Conservation (phyloP, 2,329 filamentous ascomycete genomes). For the Microsporum audouinii region DNA sequence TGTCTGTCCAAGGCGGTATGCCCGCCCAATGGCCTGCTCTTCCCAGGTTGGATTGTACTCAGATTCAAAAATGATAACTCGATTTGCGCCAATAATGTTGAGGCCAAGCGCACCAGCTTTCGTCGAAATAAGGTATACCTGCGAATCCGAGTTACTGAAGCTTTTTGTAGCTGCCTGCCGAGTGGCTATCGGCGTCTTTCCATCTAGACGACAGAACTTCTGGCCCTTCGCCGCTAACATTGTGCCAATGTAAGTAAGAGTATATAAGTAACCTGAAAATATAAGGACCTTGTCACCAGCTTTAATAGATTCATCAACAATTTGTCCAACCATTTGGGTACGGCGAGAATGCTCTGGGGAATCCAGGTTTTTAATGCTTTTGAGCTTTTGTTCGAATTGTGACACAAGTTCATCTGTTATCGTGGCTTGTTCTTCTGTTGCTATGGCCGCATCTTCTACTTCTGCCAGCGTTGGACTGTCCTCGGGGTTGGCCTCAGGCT, state of each 20-base stretch:
- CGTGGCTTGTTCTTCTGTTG: neutral
- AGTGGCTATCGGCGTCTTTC: constrained; percentile 43
- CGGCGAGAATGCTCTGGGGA: constrained; percentile 54
- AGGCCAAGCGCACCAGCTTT: constrained; percentile 69
- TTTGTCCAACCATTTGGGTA: constrained; percentile 52
- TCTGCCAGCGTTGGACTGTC: neutral
- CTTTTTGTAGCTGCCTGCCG: constrained; percentile 54
- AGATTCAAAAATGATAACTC: constrained; percentile 78
- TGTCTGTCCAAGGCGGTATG: constrained; percentile 72
- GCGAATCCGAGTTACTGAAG: constrained; percentile 52
- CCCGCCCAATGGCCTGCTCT: constrained; percentile 75
- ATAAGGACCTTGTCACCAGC: constrained; percentile 64
- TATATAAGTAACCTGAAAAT: constrained; percentile 62
- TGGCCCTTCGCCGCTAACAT: constrained; percentile 43
- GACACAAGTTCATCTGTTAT: constrained; percentile 9
- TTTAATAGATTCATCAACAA: constrained; percentile 53
- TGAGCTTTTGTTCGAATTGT: constrained; percentile 21
- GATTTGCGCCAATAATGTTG: constrained; percentile 73
- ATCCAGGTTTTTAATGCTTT: constrained; percentile 22
- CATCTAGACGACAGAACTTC: constrained; percentile 54
- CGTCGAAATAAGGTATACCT: constrained; percentile 71
- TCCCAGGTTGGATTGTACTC: constrained; percentile 70
- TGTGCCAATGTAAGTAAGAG: constrained; percentile 56
- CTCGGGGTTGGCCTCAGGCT: constrained; percentile 6
- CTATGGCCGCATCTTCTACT: neutral